A percentile compares a stretch with the other conserved stretches of the same genome.
Conservation (phyloP, 768 basidiomycete species). For the Russula griseocarnosa region DNA sequence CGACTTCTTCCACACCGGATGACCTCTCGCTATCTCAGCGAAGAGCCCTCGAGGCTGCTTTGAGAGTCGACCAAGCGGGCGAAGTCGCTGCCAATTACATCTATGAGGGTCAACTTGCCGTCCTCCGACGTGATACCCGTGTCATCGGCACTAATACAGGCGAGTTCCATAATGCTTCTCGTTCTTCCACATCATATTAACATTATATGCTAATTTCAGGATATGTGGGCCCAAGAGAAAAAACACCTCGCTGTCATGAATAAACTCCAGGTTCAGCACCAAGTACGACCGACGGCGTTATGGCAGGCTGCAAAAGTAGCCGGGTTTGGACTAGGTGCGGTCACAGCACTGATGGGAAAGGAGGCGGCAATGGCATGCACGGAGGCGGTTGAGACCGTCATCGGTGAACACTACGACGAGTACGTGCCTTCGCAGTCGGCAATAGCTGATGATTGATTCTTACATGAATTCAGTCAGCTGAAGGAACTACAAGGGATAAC, state of each 20-base stretch:
- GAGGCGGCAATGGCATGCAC: conserved; percentile 99
- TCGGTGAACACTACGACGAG: conserved; percentile 99
- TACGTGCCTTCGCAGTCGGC: conserved; percentile 41
- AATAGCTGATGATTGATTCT: neutral
- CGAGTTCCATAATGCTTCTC: conserved; percentile 34
- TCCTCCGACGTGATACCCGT: conserved; percentile 58
- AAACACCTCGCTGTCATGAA: conserved; percentile 87
- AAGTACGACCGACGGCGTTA: conserved; percentile 76
- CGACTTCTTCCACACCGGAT: conserved; percentile 52
- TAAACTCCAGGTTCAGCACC: conserved; percentile 77
- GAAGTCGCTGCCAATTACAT: conserved; percentile 97
- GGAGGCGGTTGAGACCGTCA: conserved; percentile 95
- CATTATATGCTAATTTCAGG: conserved; percentile 43
- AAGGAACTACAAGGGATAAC: conserved; percentile 62
- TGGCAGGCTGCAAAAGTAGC: conserved; percentile 81
- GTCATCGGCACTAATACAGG: conserved; percentile 69
- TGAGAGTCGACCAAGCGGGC: conserved; percentile 93
- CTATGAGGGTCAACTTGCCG: conserved; percentile 79
- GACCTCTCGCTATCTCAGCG: conserved; percentile 50
- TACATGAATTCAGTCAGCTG: conserved; percentile 59
- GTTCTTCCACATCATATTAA: conserved; percentile 9
- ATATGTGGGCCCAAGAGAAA: conserved; percentile 97
- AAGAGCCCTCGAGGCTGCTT: conserved; percentile 53
- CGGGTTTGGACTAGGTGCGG: conserved; percentile 82
- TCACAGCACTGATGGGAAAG: conserved; percentile 82